Base-by-base conservation (phyloP, 257 asterid species). In the Forsythia viridissima region DNA sequence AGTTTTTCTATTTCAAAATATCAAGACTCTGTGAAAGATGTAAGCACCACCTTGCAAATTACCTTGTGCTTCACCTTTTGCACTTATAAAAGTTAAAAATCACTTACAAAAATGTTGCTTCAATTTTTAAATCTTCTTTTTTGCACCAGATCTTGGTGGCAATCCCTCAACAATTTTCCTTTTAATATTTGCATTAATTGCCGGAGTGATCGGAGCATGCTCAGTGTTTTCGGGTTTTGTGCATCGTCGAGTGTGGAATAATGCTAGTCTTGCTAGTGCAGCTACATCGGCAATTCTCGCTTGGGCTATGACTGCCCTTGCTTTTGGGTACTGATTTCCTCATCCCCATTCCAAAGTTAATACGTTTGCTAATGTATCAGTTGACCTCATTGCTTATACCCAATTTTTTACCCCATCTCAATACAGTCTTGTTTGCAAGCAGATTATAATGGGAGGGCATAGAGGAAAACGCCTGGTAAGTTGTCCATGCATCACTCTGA, bases 391-490 rank as follows among this genome's bases (percentile, higher is more conserved):
- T 30, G 1, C 34, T 30, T 30, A 30, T 30, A 30, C 34, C 34
- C 34, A 30, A 30, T 0, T 30, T 30, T 30, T 30, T 30, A 30
- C 34, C 34, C 34, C 34, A 30, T 30, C 34, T 69, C 42, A 43
- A 41, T 71, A 79, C 91, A 91, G 97, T 40, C 88, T 92, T 12
- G 92, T 90, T 38, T 91, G 97, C 92, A 93, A 90, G 89, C 94
- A 91, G 88, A 91, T 93, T 74, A 65, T 77, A 67, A 74, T 89
- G 88, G 98, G 98, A 84, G 98, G 98, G 8, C 97, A 81, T 65
- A 81, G 92, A 79, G 96, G 94, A 44, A 93, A 84, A 85, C 91
- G 96, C 76, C 75, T 91, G 94, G 97, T 90, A 86, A 77, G 85
- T 40, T 10, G 18, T 41, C 43, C 15, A 34, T 24, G 21, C 21